Percentiles rank a stretch among this genome's conserved stretches.
Conservation (phyloP, 768 basidiomycete species). For the Pulveroboletus sp. region DNA sequence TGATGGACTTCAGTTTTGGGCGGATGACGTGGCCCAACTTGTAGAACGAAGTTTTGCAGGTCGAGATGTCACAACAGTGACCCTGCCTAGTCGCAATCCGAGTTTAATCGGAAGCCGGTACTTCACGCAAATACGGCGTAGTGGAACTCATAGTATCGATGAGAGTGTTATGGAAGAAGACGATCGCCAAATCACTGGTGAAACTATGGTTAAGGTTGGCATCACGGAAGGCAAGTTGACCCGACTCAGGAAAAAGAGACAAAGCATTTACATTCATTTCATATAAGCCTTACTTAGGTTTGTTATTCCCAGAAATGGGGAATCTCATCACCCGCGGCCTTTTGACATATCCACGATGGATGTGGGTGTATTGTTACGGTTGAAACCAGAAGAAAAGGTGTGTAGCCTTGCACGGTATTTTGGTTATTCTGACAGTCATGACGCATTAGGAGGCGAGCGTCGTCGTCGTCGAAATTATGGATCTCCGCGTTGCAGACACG, state of each 20-base stretch:
- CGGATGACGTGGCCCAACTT: conserved; percentile 81
- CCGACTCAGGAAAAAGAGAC: neutral
- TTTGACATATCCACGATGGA: conserved; percentile 63
- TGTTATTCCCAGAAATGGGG: conserved; percentile 45
- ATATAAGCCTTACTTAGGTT: conserved; percentile 41
- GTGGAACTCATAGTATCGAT: conserved; percentile 40
- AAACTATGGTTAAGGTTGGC: conserved; percentile 49
- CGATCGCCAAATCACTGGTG: conserved; percentile 27
- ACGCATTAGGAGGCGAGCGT: conserved; percentile 63
- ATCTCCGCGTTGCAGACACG: conserved; percentile 55
- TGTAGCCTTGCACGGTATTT: conserved; percentile 7
- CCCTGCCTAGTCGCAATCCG: conserved; percentile 47
- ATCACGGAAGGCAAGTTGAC: conserved; percentile 41
- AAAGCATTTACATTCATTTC: neutral
- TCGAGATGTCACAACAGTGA: conserved; percentile 26
- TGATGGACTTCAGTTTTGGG: conserved; percentile 83
- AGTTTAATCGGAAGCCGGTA: conserved; percentile 80
- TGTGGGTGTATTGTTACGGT: conserved; percentile 58
- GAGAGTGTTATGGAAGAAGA: conserved; percentile 35
- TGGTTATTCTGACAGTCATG: conserved; percentile 2
- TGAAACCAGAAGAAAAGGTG: conserved; percentile 73
- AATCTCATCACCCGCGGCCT: conserved; percentile 34
- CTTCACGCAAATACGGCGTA: conserved; percentile 46
- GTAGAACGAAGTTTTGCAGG: conserved; percentile 42
- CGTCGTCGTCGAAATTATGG: conserved; percentile 60